phyloP scores from a whole-genome alignment of 2,329 filamentous ascomycete species.

The Lomentospora prolificans region DNA sequence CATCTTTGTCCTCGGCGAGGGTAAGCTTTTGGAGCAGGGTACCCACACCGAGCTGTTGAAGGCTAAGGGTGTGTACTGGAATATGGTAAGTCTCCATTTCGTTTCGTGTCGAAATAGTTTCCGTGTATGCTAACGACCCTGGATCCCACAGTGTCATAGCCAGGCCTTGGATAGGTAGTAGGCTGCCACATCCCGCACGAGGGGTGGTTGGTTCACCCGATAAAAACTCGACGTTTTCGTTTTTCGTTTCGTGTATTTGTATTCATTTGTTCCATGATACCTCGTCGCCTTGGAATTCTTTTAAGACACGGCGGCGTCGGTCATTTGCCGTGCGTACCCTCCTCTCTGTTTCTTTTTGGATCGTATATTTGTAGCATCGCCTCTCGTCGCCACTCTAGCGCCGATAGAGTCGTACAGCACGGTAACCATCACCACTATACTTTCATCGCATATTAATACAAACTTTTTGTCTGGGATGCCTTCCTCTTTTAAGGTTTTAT shows the following conservation, averaged over 20 bases:
- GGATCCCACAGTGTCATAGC: conserved; percentile 40
- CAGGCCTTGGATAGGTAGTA: conserved; percentile 43
- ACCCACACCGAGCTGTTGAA: conserved; percentile 41
- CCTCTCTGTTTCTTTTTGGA: too few species aligned
- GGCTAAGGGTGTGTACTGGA: conserved; percentile 44
- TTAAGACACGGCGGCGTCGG: not conserved
- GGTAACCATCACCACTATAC: too few species aligned
- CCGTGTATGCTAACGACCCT: too few species aligned
- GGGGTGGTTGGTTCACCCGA: too few species aligned
- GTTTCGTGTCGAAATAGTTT: too few species aligned
- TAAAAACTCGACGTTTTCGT: not conserved
- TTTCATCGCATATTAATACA: too few species aligned
- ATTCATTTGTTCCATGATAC: not conserved
- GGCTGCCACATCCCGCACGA: not conserved
- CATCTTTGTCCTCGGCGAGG: conserved; percentile 69
- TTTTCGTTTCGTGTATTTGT: not conserved
- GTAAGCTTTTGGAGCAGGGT: conserved; percentile 45
- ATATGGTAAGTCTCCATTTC: conserved; percentile 43
- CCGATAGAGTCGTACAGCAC: too few species aligned
- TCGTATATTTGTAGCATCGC: too few species aligned
- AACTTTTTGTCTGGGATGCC: too few species aligned
- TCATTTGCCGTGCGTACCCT: too few species aligned
- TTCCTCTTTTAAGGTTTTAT: not conserved
- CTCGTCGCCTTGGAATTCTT: not conserved
- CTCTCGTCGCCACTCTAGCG: too few species aligned